Conservation (phyloP, 805 yeast genomes). For the Candida boidinii region DNA sequence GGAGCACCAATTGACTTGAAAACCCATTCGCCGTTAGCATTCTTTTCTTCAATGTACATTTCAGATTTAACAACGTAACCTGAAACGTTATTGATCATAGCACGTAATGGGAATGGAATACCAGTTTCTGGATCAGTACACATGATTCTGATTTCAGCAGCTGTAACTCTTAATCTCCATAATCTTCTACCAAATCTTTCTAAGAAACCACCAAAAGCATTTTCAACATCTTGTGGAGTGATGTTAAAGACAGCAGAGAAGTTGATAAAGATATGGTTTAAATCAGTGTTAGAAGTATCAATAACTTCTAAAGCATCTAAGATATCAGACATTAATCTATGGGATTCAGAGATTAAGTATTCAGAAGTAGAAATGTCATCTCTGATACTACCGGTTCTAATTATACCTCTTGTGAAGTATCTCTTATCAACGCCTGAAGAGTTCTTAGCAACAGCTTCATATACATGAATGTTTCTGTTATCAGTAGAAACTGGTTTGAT, state of each 20-base stretch:
- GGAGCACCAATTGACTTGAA: slow-evolving; percentile 93
- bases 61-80: slow-evolving; percentile 97
- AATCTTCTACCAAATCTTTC: slow-evolving; percentile 96
- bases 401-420: slow-evolving; percentile 94
- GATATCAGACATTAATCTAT: slow-evolving; percentile 91
- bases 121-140: slow-evolving; percentile 87
- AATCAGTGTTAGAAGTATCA: slow-evolving; percentile 90
- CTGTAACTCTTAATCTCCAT: slow-evolving; percentile 93
- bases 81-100: slow-evolving; percentile 90
- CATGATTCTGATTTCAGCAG: slow-evolving; percentile 95
- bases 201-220: slow-evolving; percentile 95
- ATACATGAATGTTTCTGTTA: slow-evolving; percentile 95
- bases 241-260: slow-evolving; percentile 94
- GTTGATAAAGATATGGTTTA: slow-evolving; percentile 95
- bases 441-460: slow-evolving; percentile 92
- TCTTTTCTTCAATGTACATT: slow-evolving; percentile 88
- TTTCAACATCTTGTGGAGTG: slow-evolving; percentile 92
- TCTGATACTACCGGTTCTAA: slow-evolving; percentile 90
- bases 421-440: slow-evolving; percentile 84
- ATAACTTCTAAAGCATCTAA: slow-evolving; percentile 90
- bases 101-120: slow-evolving; percentile 90
- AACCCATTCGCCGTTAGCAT: slow-evolving; percentile 91
- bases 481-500: slow-evolving; percentile 93
- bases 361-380: slow-evolving; percentile 91
- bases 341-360: slow-evolving; percentile 92